phyloP scores from a whole-genome alignment of 148 eudicot genomes.

The Camellia japonica region DNA sequence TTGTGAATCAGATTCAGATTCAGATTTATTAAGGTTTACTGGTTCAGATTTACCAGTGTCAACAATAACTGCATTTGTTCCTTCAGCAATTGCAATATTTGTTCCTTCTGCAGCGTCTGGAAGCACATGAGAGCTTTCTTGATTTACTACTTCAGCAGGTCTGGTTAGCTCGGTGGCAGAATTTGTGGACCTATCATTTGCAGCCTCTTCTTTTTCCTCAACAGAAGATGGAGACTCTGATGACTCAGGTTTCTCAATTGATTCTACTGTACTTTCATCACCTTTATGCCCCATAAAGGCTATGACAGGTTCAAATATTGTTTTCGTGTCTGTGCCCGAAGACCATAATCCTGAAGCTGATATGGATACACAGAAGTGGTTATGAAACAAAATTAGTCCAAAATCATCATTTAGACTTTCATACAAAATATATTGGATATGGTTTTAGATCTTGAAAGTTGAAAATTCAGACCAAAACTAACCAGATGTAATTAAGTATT shows the following conservation, averaged over 20 bases:
- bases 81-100: conserved; percentile 24
- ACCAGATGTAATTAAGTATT: not conserved
- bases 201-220: conserved; percentile 36
- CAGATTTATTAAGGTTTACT: no score
- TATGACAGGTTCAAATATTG: conserved; percentile 61
- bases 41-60: conserved; percentile 23
- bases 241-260: conserved; percentile 36
- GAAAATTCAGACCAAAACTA: not conserved
- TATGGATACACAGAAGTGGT: not conserved
- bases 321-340: conserved; percentile 47
- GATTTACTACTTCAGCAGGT: conserved; percentile 22
- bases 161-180: conserved; percentile 25
- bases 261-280: conserved; percentile 40
- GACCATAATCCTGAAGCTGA: conserved; percentile 66
- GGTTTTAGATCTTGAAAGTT: not conserved
- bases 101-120: conserved; percentile 17
- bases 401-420: not conserved
- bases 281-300: conserved; percentile 70
- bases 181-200: conserved; percentile 23
- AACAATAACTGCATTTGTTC: conserved; percentile 19
- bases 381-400: not conserved
- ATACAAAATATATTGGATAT: conserved; percentile 4
- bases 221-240: conserved; percentile 27
- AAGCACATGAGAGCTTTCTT: conserved; percentile 23
- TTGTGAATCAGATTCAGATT: conserved; percentile 36